Percentiles rank a stretch among this genome's conserved stretches.
Evolutionary conservation across 2,329 filamentous ascomycete species (phyloP).

Genomic region (Pseudogymnoascus sp.): DNA sequence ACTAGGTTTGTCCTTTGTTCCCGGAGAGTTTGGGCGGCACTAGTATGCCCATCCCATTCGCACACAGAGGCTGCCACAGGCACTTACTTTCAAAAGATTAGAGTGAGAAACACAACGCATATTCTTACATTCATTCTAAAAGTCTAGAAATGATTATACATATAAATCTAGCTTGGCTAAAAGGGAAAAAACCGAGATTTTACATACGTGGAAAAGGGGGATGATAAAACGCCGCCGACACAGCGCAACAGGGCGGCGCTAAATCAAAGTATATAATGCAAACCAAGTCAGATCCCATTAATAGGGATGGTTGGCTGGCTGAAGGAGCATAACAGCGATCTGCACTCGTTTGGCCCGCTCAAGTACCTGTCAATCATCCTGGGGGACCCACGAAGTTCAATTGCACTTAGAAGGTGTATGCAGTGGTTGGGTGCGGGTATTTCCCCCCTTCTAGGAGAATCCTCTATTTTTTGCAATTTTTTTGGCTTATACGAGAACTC

Average conservation of each 20-base stretch:
- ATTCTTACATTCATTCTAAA: not conserved
- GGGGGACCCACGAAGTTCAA: no score
- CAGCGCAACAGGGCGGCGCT: not conserved
- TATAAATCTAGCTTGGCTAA: not conserved
- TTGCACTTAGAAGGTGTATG: no score
- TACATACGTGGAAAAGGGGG: not conserved
- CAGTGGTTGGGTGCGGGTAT: no score
- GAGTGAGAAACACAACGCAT: not conserved
- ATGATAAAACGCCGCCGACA: not conserved
- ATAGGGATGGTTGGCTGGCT: no score
- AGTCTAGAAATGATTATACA: not conserved
- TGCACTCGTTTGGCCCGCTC: no score
- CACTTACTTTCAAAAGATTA: not conserved
- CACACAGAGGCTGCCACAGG: not conserved
- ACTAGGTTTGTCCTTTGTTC: not conserved
- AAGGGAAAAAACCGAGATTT: not conserved
- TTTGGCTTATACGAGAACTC: no score
- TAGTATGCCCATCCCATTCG: not conserved
- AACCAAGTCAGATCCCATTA: not conserved
- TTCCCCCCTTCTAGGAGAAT: no score
- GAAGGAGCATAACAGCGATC: no score
- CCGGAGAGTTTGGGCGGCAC: not conserved
- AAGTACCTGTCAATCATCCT: no score
- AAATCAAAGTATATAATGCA: not conserved
- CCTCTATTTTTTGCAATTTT: no score